Conservation (phyloP, 73 alveolate genomes). For the Paramecium pentaurelia region DNA sequence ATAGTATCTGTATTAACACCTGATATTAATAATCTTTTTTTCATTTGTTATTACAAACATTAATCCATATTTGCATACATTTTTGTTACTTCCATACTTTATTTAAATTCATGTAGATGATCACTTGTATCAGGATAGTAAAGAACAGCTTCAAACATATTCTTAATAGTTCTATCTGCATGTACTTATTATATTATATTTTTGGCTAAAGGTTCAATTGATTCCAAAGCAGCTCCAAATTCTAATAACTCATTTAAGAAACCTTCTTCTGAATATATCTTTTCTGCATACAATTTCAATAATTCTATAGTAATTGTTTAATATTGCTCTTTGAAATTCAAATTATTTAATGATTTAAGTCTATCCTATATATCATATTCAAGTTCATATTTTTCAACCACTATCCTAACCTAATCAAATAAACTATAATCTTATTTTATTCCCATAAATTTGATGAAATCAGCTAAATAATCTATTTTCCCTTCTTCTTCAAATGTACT, state of each 20-base stretch:
- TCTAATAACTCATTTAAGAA: background rate
- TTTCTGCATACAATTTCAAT: background rate
- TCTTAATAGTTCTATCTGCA: background rate
- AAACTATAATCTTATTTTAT: background rate
- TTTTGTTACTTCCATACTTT: background rate
- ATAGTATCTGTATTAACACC: constrained; percentile 57
- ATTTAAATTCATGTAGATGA: constrained; percentile 2
- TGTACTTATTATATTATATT: background rate
- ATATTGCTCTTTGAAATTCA: constrained; percentile 21
- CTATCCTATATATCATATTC: background rate
- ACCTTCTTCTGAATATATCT: background rate
- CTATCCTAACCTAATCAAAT: background rate
- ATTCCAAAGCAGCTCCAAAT: background rate
- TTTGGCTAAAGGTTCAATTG: background rate
- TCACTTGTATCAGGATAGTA: constrained; percentile 33
- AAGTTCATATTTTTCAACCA: background rate
- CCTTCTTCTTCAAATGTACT: background rate
- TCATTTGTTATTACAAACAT: constrained; percentile 3
- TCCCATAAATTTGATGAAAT: constrained; percentile 26
- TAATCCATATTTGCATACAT: constrained; percentile 26
- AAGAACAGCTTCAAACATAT: constrained; percentile 4
- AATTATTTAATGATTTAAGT: background rate
- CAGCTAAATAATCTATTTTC: background rate
- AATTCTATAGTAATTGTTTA: background rate
- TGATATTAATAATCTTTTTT: constrained; percentile 41